These are phyloP conservation scores for Mycena belliarum DNA, from an alignment of 768 basidiomycete species.

Conservation along the genomic window DNA sequence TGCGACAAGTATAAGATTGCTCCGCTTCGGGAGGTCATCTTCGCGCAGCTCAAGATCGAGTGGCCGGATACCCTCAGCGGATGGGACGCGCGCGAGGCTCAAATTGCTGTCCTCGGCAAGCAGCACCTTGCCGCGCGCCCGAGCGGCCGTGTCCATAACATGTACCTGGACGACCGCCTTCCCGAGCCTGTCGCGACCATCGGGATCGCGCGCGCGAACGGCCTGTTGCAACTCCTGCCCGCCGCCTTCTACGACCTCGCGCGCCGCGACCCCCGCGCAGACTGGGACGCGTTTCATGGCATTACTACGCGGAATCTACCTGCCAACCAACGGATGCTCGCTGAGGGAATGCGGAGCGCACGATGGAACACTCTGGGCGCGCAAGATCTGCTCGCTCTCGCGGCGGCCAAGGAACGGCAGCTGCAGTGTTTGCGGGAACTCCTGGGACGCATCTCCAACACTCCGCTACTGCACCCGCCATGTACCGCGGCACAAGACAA, in stretches of 20 bases:
- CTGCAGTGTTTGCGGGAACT: background rate
- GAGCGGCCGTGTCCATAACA: background rate
- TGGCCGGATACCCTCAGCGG: background rate
- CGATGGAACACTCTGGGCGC: background rate
- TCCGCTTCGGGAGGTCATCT: background rate
- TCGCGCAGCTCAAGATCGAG: background rate
- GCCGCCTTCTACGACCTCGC: constrained; percentile 2
- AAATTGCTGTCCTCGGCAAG: background rate
- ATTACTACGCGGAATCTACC: background rate
- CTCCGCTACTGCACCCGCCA: background rate
- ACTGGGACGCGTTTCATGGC: constrained; percentile 2
- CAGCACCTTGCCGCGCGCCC: background rate
- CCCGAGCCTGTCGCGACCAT: background rate
- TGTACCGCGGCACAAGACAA: background rate
- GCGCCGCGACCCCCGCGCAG: background rate
- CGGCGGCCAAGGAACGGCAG: background rate
- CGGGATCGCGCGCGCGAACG: background rate
- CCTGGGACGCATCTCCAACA: background rate
- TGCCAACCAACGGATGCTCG: background rate
- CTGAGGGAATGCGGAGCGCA: background rate
- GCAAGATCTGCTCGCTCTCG: background rate
- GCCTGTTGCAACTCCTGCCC: background rate
- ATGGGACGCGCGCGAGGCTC: constrained; percentile 3
- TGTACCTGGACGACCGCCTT: constrained; percentile 9
- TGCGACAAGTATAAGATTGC: constrained; percentile 1